These are phyloP conservation scores for Ophiosphaerella herpotricha DNA, from an alignment of 2,329 filamentous ascomycete genomes.

Conservation along the genomic window DNA sequence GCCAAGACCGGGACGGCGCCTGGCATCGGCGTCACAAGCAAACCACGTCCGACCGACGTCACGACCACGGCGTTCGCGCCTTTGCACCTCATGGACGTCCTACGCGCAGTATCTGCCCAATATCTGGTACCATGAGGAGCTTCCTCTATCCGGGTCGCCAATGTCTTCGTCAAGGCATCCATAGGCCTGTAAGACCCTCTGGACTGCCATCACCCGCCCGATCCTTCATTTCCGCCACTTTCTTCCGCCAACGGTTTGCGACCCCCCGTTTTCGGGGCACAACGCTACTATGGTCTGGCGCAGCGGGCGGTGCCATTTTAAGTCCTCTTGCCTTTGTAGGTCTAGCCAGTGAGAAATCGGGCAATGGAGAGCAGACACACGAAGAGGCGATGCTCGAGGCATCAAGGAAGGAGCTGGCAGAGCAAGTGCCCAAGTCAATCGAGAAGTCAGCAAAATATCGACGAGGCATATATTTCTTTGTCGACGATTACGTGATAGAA, in stretches of 20 bases:
- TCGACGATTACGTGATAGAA: conserved; percentile 77
- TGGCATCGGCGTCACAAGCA: conserved; percentile 19
- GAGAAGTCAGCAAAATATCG: conserved; percentile 62
- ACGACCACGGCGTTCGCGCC: conserved; percentile 11
- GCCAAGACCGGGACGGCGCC: conserved; percentile 3
- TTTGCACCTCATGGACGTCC: conserved; percentile 28
- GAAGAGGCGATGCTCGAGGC: conserved; percentile 86
- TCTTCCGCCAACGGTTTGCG: conserved; percentile 39
- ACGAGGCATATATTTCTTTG: conserved; percentile 65
- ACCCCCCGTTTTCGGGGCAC: conserved; percentile 40
- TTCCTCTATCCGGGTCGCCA: conserved; percentile 55
- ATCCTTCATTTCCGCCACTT: conserved; percentile 31
- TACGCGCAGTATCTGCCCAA: conserved; percentile 23
- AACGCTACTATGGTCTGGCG: conserved; percentile 41
- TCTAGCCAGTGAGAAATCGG: conserved; percentile 57
- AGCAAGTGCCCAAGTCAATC: conserved; percentile 67
- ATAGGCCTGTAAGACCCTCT: conserved; percentile 24
- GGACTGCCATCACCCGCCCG: conserved; percentile 25
- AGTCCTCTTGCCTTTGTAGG: conserved; percentile 64
- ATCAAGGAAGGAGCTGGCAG: conserved; percentile 77
- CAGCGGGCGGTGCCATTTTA: conserved; percentile 44
- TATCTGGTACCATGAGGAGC: conserved; percentile 54
- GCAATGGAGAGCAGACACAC: conserved; percentile 64
- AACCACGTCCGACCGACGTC: conserved; percentile 28
- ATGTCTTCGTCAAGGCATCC: conserved; percentile 51